phyloP scores from a whole-genome alignment of 176 grass and related monocot genomes.

The Eragrostis nindensis region DNA sequence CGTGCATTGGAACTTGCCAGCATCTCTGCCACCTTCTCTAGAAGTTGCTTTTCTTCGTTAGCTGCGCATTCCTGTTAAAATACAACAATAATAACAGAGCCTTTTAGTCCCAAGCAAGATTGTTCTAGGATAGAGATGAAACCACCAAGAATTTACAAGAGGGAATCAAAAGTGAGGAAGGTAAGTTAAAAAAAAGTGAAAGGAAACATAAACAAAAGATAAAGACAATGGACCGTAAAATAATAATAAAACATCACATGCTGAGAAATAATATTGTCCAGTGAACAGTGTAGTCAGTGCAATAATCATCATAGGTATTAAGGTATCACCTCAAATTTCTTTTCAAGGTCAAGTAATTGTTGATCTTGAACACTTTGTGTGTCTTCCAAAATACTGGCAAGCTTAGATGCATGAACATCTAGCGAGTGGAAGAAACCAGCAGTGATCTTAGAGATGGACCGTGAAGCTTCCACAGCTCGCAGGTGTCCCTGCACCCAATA shows the following conservation, averaged over 20 bases:
- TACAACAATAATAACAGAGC: background rate
- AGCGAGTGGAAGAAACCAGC: conserved; percentile 84
- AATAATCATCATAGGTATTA: conserved; percentile 42
- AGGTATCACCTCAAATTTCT: conserved; percentile 87
- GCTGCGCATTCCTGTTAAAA: conserved; percentile 85
- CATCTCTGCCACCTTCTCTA: conserved; percentile 98
- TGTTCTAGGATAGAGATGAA: too few relatives aligned
- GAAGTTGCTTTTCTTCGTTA: conserved; percentile 90
- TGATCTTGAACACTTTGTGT: conserved; percentile 83
- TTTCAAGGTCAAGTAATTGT: conserved; percentile 96
- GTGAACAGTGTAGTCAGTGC: conserved; percentile 14
- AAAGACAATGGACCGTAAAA: too few relatives aligned
- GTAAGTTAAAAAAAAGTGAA: background rate
- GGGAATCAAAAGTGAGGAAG: background rate
- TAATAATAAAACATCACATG: conserved; percentile 28
- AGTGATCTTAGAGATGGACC: conserved; percentile 88
- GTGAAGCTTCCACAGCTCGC: conserved; percentile 75
- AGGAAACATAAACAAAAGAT: background rate
- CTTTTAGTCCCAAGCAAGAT: background rate
- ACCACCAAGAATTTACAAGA: too few relatives aligned
- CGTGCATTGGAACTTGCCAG: conserved; percentile 88
- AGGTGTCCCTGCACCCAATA: conserved; percentile 73
- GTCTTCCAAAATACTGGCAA: conserved; percentile 85
- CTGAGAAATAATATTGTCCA: background rate
- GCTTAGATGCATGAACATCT: conserved; percentile 78